Evolutionary conservation across 2,329 filamentous ascomycete genomes (phyloP).

Genomic region (Trichoderma semiorbis): DNA sequence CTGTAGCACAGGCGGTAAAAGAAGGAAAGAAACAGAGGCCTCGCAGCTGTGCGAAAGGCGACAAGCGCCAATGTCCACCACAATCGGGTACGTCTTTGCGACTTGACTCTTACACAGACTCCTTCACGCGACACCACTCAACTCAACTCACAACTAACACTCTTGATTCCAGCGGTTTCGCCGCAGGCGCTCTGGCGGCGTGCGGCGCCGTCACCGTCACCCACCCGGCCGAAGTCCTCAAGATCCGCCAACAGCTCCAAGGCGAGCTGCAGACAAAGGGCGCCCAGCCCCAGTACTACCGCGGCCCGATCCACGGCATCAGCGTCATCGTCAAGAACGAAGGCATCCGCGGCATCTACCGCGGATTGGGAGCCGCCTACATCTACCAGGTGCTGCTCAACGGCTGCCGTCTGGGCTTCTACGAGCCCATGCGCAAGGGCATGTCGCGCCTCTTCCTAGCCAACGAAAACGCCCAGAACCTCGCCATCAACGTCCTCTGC

Average conservation of each 20-base stretch:
- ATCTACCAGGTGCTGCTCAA: conserved; percentile 96
- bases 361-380: conserved; percentile 88
- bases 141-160: not conserved
- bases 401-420: conserved; percentile 94
- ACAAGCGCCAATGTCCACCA: conserved; percentile 18
- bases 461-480: conserved; percentile 72
- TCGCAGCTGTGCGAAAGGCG: not conserved
- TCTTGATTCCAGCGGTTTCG: conserved; percentile 70
- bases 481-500: conserved; percentile 89
- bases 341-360: conserved; percentile 78
- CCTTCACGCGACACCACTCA: not conserved
- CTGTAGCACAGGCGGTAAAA: not conserved
- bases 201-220: conserved; percentile 97
- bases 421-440: conserved; percentile 82
- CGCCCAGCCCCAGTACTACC: conserved; percentile 83
- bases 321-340: conserved; percentile 88
- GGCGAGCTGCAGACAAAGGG: conserved; percentile 88
- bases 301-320: conserved; percentile 86
- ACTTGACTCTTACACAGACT: not conserved
- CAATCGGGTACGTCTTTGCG: conserved; percentile 14
- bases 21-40: not conserved
- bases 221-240: conserved; percentile 97
- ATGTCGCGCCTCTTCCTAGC: conserved; percentile 68
- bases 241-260: conserved; percentile 98
- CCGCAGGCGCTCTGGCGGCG: conserved; percentile 92